These are phyloP conservation scores for Arthrobotrys megalospora DNA, from an alignment of 2,329 filamentous ascomycete species.

Conservation along the genomic window DNA sequence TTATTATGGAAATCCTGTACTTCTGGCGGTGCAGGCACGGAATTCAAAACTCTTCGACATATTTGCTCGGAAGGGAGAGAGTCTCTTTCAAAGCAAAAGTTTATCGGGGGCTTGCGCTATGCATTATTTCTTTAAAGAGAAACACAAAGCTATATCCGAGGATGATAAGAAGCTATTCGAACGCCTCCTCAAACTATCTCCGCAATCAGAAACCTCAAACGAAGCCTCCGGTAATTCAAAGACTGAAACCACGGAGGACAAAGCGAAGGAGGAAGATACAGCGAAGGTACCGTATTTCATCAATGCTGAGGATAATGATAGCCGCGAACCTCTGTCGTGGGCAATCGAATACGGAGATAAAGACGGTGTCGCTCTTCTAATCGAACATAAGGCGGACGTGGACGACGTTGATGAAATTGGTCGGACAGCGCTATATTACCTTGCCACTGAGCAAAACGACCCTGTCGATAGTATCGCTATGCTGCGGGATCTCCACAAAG, in stretches of 20 bases:
- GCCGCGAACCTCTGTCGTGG: conserved; percentile 21
- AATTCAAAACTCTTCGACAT: conserved; percentile 18
- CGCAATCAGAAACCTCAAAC: background rate
- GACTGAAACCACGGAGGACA: background rate
- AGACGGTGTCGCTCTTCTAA: background rate
- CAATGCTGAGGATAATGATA: conserved; percentile 20
- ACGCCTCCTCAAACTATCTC: background rate
- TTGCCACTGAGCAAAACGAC: background rate
- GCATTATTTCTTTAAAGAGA: conserved; percentile 19
- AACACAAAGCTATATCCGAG: background rate
- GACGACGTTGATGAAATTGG: conserved; percentile 8
- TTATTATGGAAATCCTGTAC: conserved; percentile 13
- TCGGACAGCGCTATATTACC: background rate
- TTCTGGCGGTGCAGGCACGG: conserved; percentile 14
- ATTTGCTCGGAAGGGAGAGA: background rate
- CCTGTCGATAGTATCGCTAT: background rate
- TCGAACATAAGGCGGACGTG: background rate
- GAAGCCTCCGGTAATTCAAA: background rate
- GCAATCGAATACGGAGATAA: conserved; percentile 9
- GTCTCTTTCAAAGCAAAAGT: background rate
- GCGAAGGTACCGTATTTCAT: background rate
- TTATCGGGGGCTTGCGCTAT: background rate
- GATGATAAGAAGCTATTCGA: conserved; percentile 12
- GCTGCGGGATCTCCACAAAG: background rate
- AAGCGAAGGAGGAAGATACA: background rate